These are phyloP conservation scores for Epichloe scottii DNA, from an alignment of 2,329 filamentous ascomycete genomes.

Conservation along the genomic window DNA sequence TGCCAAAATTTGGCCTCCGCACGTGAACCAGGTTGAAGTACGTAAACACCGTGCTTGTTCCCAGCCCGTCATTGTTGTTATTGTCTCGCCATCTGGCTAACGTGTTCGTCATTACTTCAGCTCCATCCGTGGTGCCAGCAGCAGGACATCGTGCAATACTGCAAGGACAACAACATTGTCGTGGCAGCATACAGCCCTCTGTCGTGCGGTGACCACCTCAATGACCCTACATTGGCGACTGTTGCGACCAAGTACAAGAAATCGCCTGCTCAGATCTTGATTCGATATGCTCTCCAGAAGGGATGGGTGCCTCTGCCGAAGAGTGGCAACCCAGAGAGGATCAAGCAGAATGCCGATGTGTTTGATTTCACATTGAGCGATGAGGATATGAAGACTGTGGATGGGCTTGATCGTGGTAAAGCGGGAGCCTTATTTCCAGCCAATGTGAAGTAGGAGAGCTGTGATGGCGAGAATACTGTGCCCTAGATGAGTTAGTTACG, in stretches of 20 bases:
- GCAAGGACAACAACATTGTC: conserved; percentile 65
- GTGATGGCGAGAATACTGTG: not conserved
- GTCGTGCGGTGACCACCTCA: conserved; percentile 19
- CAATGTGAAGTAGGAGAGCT: conserved; percentile 13
- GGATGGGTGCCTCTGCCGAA: conserved; percentile 57
- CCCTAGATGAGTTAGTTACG: not conserved
- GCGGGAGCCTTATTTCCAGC: conserved; percentile 19
- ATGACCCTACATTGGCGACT: conserved; percentile 42
- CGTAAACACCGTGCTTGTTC: conserved; percentile 10
- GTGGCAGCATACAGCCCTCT: conserved; percentile 29
- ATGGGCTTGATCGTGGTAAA: conserved; percentile 17
- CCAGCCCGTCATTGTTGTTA: not conserved
- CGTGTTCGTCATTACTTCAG: conserved; percentile 21
- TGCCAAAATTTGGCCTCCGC: conserved; percentile 56
- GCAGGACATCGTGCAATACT: conserved; percentile 31
- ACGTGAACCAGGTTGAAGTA: conserved; percentile 63
- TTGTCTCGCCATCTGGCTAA: not conserved
- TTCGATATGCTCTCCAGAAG: conserved; percentile 60
- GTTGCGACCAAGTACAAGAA: conserved; percentile 48
- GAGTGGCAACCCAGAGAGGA: conserved; percentile 46
- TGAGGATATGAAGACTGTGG: conserved; percentile 40
- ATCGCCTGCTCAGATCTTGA: conserved; percentile 50
- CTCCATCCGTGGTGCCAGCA: conserved; percentile 60
- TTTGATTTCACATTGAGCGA: conserved; percentile 45
- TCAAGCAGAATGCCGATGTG: conserved; percentile 46